Conservation (phyloP, 2,329 filamentous ascomycete genomes). For the Verticillium nonalfalfae region DNA sequence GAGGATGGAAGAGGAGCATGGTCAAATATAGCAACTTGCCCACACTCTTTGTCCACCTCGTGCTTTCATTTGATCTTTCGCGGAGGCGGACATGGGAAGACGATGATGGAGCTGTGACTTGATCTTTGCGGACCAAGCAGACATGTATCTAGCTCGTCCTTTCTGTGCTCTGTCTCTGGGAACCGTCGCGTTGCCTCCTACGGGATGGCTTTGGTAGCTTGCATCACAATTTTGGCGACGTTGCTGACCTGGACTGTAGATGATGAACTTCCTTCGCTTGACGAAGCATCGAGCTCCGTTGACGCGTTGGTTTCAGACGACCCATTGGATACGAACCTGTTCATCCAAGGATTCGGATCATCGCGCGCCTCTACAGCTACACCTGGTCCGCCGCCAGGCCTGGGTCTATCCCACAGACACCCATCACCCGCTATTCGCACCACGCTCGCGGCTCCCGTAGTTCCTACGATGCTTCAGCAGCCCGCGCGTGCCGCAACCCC, state of each 20-base stretch:
- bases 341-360: background rate
- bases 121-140: conserved; percentile 21
- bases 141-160: conserved; percentile 36
- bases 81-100: conserved; percentile 37
- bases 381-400: conserved; percentile 32
- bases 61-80: conserved; percentile 18
- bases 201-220: background rate
- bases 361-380: background rate
- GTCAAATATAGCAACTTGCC: conserved; percentile 44
- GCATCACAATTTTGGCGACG: background rate
- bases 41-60: conserved; percentile 25
- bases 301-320: conserved; percentile 64
- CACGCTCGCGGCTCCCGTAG: conserved; percentile 9
- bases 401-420: conserved; percentile 30
- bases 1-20: conserved; percentile 25
- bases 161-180: conserved; percentile 12
- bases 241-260: conserved; percentile 46
- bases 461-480: conserved; percentile 5
- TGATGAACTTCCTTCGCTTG: conserved; percentile 54
- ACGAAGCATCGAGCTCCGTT: conserved; percentile 57
- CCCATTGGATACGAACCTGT: conserved; percentile 7
- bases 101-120: conserved; percentile 56
- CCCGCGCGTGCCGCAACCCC: conserved; percentile 6
- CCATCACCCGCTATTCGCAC: conserved; percentile 21
- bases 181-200: conserved; percentile 1